phyloP scores from a whole-genome alignment of 306 rosid species.

The Sesbania bispinosa region DNA sequence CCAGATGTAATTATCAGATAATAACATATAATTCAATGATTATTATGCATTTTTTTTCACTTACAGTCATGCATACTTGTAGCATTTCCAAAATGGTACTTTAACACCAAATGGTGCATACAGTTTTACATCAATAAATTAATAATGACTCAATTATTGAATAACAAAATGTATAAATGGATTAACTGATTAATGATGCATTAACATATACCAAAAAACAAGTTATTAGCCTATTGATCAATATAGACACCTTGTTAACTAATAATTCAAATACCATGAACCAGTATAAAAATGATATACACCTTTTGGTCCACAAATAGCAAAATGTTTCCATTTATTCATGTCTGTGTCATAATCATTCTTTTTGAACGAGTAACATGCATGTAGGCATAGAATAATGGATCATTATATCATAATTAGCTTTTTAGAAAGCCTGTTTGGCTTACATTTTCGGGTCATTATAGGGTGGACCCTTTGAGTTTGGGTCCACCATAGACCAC shows the following conservation, averaged over 20 bases:
- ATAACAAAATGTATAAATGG: background rate
- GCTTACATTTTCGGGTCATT: too few species aligned
- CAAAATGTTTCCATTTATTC: background rate
- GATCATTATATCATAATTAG: slow-evolving; percentile 12
- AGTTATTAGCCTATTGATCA: background rate
- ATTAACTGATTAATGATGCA: background rate
- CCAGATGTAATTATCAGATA: background rate
- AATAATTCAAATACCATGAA: background rate
- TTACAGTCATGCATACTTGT: background rate
- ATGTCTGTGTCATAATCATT: background rate
- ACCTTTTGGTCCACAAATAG: background rate
- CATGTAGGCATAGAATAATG: background rate
- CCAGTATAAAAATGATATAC: background rate
- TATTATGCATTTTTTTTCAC: background rate
- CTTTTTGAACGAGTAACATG: background rate
- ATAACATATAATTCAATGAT: background rate
- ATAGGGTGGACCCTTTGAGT: too few species aligned
- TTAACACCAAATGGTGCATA: background rate
- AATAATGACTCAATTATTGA: background rate
- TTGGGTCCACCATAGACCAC: too few species aligned
- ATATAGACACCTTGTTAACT: background rate
- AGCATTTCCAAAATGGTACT: background rate
- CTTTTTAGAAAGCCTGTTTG: background rate
- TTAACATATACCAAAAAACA: background rate
- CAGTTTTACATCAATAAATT: background rate